A percentile compares a stretch with the other conserved stretches of the same genome.
These are phyloP conservation scores for Rhodotorula sp. DNA, from an alignment of 1,284 basidiomycete species.

Conservation along the genomic window DNA sequence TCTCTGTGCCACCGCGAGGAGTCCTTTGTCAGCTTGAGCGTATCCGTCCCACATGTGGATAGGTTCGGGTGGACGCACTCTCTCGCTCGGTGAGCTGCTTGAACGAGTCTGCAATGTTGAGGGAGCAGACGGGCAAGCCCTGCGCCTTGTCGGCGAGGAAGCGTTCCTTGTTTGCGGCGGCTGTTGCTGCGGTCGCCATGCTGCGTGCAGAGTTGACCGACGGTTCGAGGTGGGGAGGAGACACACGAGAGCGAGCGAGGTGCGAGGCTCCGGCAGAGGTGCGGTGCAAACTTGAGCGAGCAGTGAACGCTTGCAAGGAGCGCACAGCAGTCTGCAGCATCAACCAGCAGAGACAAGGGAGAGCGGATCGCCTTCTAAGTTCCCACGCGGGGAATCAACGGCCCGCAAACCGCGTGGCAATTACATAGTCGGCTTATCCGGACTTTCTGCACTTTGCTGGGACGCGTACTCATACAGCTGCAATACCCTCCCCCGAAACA, in stretches of 20 bases:
- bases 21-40: background rate
- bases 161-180: slow-evolving; percentile 5
- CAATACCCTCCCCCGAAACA: too few relatives aligned
- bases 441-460: too few relatives aligned
- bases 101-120: slow-evolving; percentile 32
- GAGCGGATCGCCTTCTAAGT: too few relatives aligned
- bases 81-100: slow-evolving; percentile 30
- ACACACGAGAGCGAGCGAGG: background rate
- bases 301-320: too few relatives aligned
- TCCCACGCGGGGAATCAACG: too few relatives aligned
- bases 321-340: too few relatives aligned
- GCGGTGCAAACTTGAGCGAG: background rate
- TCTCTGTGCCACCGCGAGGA: slow-evolving; percentile 8
- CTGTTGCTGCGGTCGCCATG: background rate
- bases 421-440: too few relatives aligned
- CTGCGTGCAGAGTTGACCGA: background rate
- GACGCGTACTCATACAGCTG: too few relatives aligned
- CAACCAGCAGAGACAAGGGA: too few relatives aligned
- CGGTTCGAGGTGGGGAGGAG: background rate
- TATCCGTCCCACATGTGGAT: too few relatives aligned
- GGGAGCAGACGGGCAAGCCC: slow-evolving; percentile 32
- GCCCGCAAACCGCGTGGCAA: too few relatives aligned
- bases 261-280: background rate
- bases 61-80: slow-evolving; percentile 20
- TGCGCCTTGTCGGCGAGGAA: slow-evolving; percentile 34